Base-by-base conservation (phyloP, 768 basidiomycete species). In the Obba rivulosa region DNA sequence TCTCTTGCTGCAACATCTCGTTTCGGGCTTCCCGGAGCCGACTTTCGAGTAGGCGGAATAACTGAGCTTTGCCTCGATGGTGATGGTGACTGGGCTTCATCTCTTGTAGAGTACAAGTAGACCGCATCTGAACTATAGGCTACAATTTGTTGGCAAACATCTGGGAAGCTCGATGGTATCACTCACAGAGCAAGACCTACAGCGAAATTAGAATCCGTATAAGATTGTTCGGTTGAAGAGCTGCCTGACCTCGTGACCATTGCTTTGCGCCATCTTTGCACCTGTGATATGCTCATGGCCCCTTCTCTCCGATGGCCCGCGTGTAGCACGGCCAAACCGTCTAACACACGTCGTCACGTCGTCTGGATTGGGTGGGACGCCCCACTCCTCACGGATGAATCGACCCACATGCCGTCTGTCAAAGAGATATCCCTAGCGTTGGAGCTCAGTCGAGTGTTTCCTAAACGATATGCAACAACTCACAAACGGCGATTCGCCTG, bases 281-380 rank as follows among this genome's bases (percentile, higher is more conserved):
- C 87, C 87, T 25, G 86, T 89, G 41, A 90, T 79, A 60, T 89
- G 83, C n/a, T 81, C 80, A 17, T 61, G 57, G 36, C 70, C 68
- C 48, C 52, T 65, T 9, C 51, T 59, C 46, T 74, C 70, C 36
- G 65, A 66, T 31, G 54, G 56, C 2, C 64, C 66, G 3, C 69
- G 60, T 8, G 62, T 53, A 53, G 54, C 37, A 20, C 85, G 70
- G 10, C 87, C 90, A 62, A 93, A 89, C 24, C 82, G 79, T 47
- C 91, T 77, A 17, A 93, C 87, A 61, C 92, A 93, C 10, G 84
- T 85, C 2, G 87, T 87, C 41, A 83, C 60, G 39, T 76, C 77
- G 20, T 71, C 69, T 3, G 69, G 58, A 20, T 71, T 61, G 5
- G 75, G 75, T 13, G 77, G 67, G 49, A 74, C 65, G 13, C 89